phyloP scores from a whole-genome alignment of 176 grass and related monocot genomes.

The Oryza rufipogon region DNA sequence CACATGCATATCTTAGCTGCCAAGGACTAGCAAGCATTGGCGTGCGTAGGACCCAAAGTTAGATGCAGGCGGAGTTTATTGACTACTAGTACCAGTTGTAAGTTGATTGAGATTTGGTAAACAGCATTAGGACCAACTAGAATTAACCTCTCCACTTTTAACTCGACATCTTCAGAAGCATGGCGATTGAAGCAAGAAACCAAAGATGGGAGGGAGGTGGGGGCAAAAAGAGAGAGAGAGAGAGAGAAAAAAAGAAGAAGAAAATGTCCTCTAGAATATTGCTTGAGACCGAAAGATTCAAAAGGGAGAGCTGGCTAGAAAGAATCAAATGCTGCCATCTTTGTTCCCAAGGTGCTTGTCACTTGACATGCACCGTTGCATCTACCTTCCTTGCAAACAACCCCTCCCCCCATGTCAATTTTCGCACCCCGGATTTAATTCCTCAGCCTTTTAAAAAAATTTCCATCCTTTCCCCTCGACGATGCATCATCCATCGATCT shows the following conservation, averaged over 20 bases:
- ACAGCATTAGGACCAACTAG: slow-evolving; percentile 38
- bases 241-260: not conserved
- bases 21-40: slow-evolving; percentile 35
- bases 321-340: slow-evolving; percentile 59
- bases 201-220: not conserved
- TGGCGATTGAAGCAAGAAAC: slow-evolving; percentile 56
- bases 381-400: slow-evolving; percentile 53
- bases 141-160: slow-evolving; percentile 25
- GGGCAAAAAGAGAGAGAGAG: not conserved
- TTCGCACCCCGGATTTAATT: not conserved
- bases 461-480: slow-evolving; percentile 24
- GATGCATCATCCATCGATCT: not conserved
- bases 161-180: slow-evolving; percentile 11
- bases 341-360: slow-evolving; percentile 60
- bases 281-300: slow-evolving; percentile 46
- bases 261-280: slow-evolving; percentile 35
- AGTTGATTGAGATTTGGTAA: slow-evolving; percentile 49
- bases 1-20: slow-evolving; percentile 45
- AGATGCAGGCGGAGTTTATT: slow-evolving; percentile 50
- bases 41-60: slow-evolving; percentile 61
- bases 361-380: slow-evolving; percentile 37
- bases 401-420: not conserved
- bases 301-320: slow-evolving; percentile 39
- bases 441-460: not conserved
- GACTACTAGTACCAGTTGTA: slow-evolving; percentile 36